Base-by-base conservation (phyloP, 768 basidiomycete genomes). In the Xerocomellus amylosporus region DNA sequence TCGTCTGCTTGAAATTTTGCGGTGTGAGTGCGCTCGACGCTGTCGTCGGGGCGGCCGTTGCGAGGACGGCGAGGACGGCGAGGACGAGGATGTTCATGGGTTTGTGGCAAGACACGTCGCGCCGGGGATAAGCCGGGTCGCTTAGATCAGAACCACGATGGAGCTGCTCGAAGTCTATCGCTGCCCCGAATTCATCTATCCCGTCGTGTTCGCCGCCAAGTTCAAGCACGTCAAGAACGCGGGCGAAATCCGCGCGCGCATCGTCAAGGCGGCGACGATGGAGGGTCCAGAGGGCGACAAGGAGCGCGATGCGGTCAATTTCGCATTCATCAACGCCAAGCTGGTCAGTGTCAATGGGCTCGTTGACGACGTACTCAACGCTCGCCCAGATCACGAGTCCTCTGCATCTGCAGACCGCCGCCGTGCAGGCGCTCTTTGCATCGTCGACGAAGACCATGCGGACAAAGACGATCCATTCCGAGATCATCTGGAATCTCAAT, bases 401-500 rank as follows among this genome's bases (percentile, higher is more conserved):
- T 4, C 66, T 86, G 41, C 94, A 96, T 63, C 73, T 98, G 13
- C 83, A 90, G 67, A 93, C 91, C 0, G 95, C 92, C 0, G 79
- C 94, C 12, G 78, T 87, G 50, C 90, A 93, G 61, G 87, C 93
- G 1, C 74, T 92, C n/a, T 73, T 94, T 12, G 82, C 92, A 0
- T 77, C 81, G 28, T 68, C 79, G 3, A 80, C 86, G 39, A 76
- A 74, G 20, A 64, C 74, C 1, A 74, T 96, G 53, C 79, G 87
- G 44, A 94, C 95, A 2, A 91, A 88, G 73, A 92, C 93, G 1
- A 73, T 94, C 0, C 94, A 98, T 66, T 93, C 93, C 0, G 95
- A 98, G 70, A 79, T 98, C 47, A 76, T 98, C n/a, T 93, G 88
- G 78, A 73, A 82, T 20, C 75, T 98, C 45, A 92, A 89, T 59